Evolutionary conservation across 2,329 filamentous ascomycete genomes (phyloP), one percentile per base, ranked within the genome.

Genomic region (Aureobasidium uvarum): DNA sequence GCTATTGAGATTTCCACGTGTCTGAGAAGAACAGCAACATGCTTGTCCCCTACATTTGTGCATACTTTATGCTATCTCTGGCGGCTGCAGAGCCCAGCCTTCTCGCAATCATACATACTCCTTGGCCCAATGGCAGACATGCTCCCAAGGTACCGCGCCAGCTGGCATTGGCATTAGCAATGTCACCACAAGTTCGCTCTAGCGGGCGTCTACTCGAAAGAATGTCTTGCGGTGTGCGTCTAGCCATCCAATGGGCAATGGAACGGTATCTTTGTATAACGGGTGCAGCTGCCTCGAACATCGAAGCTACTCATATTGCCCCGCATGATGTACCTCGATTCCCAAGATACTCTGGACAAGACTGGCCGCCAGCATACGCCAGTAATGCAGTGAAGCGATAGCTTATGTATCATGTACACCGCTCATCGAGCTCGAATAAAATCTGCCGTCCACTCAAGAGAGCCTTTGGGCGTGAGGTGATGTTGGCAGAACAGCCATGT

Each of bases 1-100:
- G 52, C 52, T 54, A n/a, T 41, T 56, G 38, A 50, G 50, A 46
- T 63, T 33, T 66, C 56, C 67, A 52, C 50, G 48, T 46, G 60
- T 60, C 16, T 43, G 48, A 56, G 60, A 60, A 38, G 50, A 28
- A 60, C 58, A 63, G 46, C 31, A 58, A 62, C 56, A 58, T 59
- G 59, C 46, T 52, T 56, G 25, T 28, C 14, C n/a, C n/a, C 3
- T 50, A 31, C 14, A 20, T 62, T 62, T 62, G 43, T 66, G 63
- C 46, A n/a, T 28, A 36, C 31, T 43, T 64, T 60, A 60, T 60
- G 56, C 56, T 28, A 25, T 28, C 48, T 50, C 55, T 55, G 33
- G 48, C 48, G 38, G 62, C 20, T 14, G 16, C 20, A 50, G 33
- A 50, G 66, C 55, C 46, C 41, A 50, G 43, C 28, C 62, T 58